Evolutionary conservation across 164 flowering plant genomes (phyloP), one percentile per base, ranked within the genome.

Genomic region (Cinnamomum chago): DNA sequence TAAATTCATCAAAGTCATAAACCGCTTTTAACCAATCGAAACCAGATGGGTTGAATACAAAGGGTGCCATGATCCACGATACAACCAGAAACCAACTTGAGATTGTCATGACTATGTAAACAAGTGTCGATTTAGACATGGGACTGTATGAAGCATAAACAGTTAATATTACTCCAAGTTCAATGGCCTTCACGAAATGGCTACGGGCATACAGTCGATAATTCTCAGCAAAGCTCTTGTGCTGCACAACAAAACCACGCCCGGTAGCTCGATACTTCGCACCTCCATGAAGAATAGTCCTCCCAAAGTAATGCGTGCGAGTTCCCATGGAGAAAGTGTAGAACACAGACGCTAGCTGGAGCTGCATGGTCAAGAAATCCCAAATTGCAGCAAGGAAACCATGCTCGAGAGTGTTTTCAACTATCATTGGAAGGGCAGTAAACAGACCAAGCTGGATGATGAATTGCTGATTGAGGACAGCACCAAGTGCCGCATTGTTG

Each of bases 11-110:
- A 74, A 88, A 95, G 78, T 95, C 98, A 75, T 93, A 90, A 1
- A 95, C 99, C 14, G 98, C 89, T 75, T 95, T 95, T 76, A 95
- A 79, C 99, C 99, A 95, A 75, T 95, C 99, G 78, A 95, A 91
- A 18, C 99, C 99, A 71, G 97, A 92, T 50, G 99, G 99, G 70
- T 95, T 95, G 82, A 95, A 95, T 23, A 91, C 78, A 81, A 95
- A 95, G 40, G 99, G 98, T 3, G 92, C 82, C 91, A 91, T 86
- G 33, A 93, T 85, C 97, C 98, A 95, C 11, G 99, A 92, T 3
- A 86, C 78, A 18, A 95, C 96, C 33, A 95, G 88, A 76, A 92
- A 95, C 99, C 99, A 95, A 82, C 96, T 88, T 0, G 99, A 81
- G 78, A 95, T 85, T 12, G 91, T 85, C 91, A 92, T 77, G 27